Evolutionary conservation across 768 basidiomycete genomes (phyloP), one percentile per base, ranked within the genome.

Genomic region (Boletus sp.): DNA sequence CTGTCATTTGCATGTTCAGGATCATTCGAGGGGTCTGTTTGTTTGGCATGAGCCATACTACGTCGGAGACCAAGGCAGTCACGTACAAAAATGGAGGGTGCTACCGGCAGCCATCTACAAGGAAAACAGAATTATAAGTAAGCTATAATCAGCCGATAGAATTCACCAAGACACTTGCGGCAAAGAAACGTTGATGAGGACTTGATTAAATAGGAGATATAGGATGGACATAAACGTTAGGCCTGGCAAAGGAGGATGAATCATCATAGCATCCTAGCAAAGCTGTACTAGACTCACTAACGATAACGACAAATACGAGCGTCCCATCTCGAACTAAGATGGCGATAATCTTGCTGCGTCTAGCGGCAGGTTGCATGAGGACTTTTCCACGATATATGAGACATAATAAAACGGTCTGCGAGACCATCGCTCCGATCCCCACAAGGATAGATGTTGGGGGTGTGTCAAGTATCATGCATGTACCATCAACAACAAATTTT

Each of bases 1-100:
- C 47, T 9, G 57, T 53, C 55, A 53, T 57, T 37, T 53, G 64
- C 29, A 63, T 52, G 37, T 66, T 66, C 32, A 66, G 6, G 37
- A 66, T 63, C 1, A 65, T 54, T 33, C 57, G 64, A 30, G 64
- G 33, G 9, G 64, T 60, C 64, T 65, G 46, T 45, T 15, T 12
- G 12, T 54, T 39, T 7, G 35, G 44, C 20, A 18, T 15, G 50
- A 20, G 17, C 20, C 12, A 10, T 4, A 2, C 12, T 15, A 1
- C 44, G 20, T 46, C 24, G 7, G 1, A 44, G 20, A 18, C 3
- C 7, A 55, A 40, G 3, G n/a, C 0, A n/a, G 8, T 3, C 17
- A 54, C 64, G 12, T 42, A 65, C 64, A 1, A 66, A 32, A 37
- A 65, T 4, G 10, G 64, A 41, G 15, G 64, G 56, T 3, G 45